A percentile compares a stretch with the other conserved stretches of the same genome.
Conservation (phyloP, 768 basidiomycete genomes). For the Tulasnella sp. region DNA sequence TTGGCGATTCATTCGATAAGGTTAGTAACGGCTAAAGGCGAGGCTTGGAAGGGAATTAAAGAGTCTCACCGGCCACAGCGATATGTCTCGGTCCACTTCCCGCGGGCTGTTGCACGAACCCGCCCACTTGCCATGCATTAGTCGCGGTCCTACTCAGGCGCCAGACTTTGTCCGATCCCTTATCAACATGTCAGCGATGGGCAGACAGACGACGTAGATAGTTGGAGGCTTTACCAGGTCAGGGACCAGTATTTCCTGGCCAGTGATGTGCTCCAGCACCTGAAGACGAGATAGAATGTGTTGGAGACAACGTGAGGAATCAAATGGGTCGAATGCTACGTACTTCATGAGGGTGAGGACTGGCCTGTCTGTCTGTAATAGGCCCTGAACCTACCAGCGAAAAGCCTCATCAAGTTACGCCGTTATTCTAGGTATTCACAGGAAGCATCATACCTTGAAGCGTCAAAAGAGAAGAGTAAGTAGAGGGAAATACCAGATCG, state of each 20-base stretch:
- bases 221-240: neutral
- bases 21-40: neutral
- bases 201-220: too few relatives aligned
- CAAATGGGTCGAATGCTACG: neutral
- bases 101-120: neutral
- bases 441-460: neutral
- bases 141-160: conserved; percentile 2
- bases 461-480: too few relatives aligned
- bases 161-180: conserved; percentile 19
- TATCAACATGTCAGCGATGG: neutral
- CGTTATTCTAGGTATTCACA: too few relatives aligned
- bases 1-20: neutral
- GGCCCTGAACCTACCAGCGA: conserved; percentile 4
- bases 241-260: neutral
- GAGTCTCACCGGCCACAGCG: neutral
- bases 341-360: conserved; percentile 16
- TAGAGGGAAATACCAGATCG: too few relatives aligned
- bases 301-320: neutral
- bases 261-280: neutral
- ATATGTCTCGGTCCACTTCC: conserved; percentile 18
- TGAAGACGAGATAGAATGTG: neutral
- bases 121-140: conserved; percentile 3
- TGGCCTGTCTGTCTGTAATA: conserved; percentile 9
- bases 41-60: neutral
- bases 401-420: neutral